A percentile compares a stretch with the other conserved stretches of the same genome.
These are phyloP conservation scores for Bipolaris oryzae DNA, from an alignment of 2,329 filamentous ascomycete species.

Conservation along the genomic window DNA sequence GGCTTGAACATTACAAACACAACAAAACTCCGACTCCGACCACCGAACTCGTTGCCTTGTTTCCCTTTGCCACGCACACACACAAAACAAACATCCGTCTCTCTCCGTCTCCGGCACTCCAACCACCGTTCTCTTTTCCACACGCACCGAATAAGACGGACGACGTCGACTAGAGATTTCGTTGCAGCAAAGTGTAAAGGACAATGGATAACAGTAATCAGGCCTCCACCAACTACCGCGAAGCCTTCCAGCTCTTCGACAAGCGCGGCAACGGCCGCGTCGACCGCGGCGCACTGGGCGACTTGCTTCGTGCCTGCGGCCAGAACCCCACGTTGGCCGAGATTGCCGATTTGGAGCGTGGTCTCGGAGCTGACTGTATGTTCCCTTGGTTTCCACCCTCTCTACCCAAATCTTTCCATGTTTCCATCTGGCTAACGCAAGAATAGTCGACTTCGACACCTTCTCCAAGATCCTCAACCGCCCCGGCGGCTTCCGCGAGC, in stretches of 20 bases:
- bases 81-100: background rate
- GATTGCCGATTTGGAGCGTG: slow-evolving; percentile 90
- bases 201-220: slow-evolving; percentile 52
- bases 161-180: background rate
- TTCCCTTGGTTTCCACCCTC: too few species aligned
- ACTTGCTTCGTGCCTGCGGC: slow-evolving; percentile 92
- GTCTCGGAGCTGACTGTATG: slow-evolving; percentile 84
- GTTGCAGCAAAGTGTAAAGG: slow-evolving; percentile 11
- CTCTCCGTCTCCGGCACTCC: too few species aligned
- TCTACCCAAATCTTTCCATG: too few species aligned
- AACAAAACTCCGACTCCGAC: background rate
- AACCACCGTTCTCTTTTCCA: too few species aligned
- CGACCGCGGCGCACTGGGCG: slow-evolving; percentile 81
- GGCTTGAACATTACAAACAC: too few species aligned
- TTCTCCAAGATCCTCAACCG: slow-evolving; percentile 97
- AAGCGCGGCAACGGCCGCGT: slow-evolving; percentile 98
- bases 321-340: slow-evolving; percentile 96
- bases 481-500: slow-evolving; percentile 96
- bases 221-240: slow-evolving; percentile 97
- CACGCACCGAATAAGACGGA: too few species aligned
- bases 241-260: slow-evolving; percentile 99
- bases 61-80: background rate
- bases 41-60: background rate
- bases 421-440: slow-evolving; percentile 4
- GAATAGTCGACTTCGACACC: slow-evolving; percentile 91